Base-by-base conservation (phyloP, 805 yeast species). In the Ogataea angusta region DNA sequence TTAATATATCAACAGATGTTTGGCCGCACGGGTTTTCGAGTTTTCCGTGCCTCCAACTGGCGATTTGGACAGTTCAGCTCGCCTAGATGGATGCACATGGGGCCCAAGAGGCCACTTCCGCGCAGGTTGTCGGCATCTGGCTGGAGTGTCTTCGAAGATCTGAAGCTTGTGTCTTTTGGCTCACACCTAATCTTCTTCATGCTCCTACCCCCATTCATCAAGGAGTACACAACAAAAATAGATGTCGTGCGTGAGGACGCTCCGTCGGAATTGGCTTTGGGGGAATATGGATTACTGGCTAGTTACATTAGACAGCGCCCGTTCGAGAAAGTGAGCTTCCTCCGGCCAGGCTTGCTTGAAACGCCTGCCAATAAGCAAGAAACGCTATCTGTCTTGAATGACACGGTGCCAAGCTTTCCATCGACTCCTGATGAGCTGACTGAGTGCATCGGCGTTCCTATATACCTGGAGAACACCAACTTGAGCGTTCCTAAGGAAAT, bases 121-220 rank as follows among this genome's bases (percentile, higher is more conserved):
- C 36, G 40, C 19, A 23, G 14, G 14, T 29, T 30, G 17, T 25
- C 46, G 22, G 25, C 31, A 8, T 14, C 34, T 17, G 46, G 43
- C 24, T 59, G 63, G 63, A 47, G 54, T 14, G 55, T 50, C 9
- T 52, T 45, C 35, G 61, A 58, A 32, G 63, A 58, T 34, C 31
- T 59, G 15, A 57, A 58, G 36, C 39, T 59, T 7, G 49, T 57
- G 21, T 59, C 64, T 5, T 59, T 56, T 48, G 53, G 63, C 3
- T 59, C 64, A 6, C 64, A 59, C 45, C 39, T 59, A 34, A 52
- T 59, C 6, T 59, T 59, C 45, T 58, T 58, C 29, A 46, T 58
- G 53, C 32, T 59, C 5, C 36, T 59, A 13, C 64, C 64, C 18
- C 56, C 60, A 5, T 34, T 56, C 12, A 50, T 58, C 22, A 50